phyloP scores from a whole-genome alignment of 148 eudicot species.

The Silene conica region DNA sequence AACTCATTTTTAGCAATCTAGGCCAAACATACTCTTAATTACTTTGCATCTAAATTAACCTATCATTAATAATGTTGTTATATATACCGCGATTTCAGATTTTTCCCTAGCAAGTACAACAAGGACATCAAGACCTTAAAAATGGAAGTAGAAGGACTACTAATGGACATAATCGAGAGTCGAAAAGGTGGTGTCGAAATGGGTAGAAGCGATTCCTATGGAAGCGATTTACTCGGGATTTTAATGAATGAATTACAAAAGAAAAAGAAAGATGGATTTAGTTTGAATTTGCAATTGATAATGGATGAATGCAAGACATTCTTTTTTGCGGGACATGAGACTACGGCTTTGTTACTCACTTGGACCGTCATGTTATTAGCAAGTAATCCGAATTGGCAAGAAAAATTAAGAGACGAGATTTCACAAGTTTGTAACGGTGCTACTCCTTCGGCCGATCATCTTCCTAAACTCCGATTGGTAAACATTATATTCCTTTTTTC shows the following conservation, averaged over 20 bases:
- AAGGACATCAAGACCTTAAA: conserved; percentile 72
- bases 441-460: conserved; percentile 51
- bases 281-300: conserved; percentile 60
- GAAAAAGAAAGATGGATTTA: conserved; percentile 37
- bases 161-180: conserved; percentile 79
- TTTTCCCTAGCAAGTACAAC: conserved; percentile 91
- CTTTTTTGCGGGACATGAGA: conserved; percentile 86
- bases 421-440: conserved; percentile 50
- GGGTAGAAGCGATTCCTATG: conserved; percentile 66
- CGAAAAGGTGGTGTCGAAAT: conserved; percentile 59
- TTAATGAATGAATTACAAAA: conserved; percentile 63
- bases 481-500: neutral
- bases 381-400: conserved; percentile 73
- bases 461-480: conserved; percentile 81
- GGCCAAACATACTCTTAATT: no score
- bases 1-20: no score
- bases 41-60: conserved; percentile 22
- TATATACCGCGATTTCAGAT: conserved; percentile 33
- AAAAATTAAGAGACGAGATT: conserved; percentile 53
- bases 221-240: conserved; percentile 76
- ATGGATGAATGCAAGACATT: conserved; percentile 96
- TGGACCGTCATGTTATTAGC: conserved; percentile 90
- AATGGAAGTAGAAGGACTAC: conserved; percentile 58
- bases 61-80: neutral
- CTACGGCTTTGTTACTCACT: conserved; percentile 72